Percentiles rank a stretch among this genome's conserved stretches.
These are phyloP conservation scores for Starmerella apicola DNA, from an alignment of 805 yeast species.

Conservation along the genomic window DNA sequence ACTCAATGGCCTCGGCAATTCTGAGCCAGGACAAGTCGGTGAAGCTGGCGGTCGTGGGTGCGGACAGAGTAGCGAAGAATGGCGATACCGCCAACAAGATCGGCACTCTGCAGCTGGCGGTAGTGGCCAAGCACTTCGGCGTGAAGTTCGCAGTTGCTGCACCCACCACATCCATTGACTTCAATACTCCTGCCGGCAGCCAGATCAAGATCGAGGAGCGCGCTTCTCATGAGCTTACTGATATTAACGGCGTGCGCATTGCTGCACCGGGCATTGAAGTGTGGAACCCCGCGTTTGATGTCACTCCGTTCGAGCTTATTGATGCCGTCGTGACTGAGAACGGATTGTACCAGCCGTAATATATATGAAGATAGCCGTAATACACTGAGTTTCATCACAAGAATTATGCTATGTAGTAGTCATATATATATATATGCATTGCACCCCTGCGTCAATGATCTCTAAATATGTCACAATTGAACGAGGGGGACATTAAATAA, in stretches of 20 bases:
- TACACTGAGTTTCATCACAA: too few relatives aligned
- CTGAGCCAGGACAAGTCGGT: constrained; percentile 53
- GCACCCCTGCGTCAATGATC: too few relatives aligned
- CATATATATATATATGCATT: too few relatives aligned
- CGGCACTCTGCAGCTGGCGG: constrained; percentile 83
- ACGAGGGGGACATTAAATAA: too few relatives aligned
- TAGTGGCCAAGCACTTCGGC: constrained; percentile 52
- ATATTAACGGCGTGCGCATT: constrained; percentile 56
- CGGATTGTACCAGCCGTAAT: constrained; percentile 30
- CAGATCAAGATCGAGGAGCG: constrained; percentile 79
- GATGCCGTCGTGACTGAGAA: constrained; percentile 86
- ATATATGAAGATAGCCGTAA: too few relatives aligned
- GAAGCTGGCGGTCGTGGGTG: constrained; percentile 83
- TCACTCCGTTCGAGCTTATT: constrained; percentile 70
- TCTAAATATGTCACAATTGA: too few relatives aligned
- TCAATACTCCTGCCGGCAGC: constrained; percentile 51
- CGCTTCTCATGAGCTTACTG: constrained; percentile 65
- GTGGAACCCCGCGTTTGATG: constrained; percentile 96
- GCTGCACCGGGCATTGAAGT: constrained; percentile 79
- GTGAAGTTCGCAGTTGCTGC: constrained; percentile 89
- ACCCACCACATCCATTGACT: constrained; percentile 83
- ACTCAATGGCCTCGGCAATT: constrained; percentile 78
- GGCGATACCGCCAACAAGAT: constrained; percentile 97
- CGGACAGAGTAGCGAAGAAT: constrained; percentile 82
- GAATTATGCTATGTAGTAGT: too few relatives aligned